phyloP scores from a whole-genome alignment of 2,329 filamentous ascomycete genomes.

The Colletotrichum orbiculare region DNA sequence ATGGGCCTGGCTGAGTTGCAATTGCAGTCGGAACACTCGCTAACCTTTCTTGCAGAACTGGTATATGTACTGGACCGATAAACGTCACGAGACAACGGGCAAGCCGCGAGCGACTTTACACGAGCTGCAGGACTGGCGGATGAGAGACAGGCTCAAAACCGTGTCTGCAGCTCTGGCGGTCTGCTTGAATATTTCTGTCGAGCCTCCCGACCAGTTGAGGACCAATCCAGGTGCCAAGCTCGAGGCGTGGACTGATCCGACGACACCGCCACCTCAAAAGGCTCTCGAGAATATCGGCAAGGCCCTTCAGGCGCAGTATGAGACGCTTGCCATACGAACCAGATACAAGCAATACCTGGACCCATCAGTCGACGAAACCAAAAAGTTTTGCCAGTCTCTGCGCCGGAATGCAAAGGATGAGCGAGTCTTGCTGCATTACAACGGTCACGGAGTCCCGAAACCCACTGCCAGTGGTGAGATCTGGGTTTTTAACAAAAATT shows the following conservation, averaged over 20 bases:
- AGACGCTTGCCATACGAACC: conserved; percentile 93
- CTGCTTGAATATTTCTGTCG: conserved; percentile 96
- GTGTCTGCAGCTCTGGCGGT: conserved; percentile 94
- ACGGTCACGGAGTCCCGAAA: conserved; percentile 96
- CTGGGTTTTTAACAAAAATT: conserved; percentile 99
- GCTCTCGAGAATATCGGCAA: conserved; percentile 95
- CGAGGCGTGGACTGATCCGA: conserved; percentile 97
- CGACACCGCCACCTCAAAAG: conserved; percentile 81
- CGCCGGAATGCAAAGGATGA: conserved; percentile 95
- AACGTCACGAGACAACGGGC: conserved; percentile 93
- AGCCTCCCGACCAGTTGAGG: conserved; percentile 96
- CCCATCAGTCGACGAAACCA: conserved; percentile 95
- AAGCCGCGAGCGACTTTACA: conserved; percentile 78
- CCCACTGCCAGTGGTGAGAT: conserved; percentile 96
- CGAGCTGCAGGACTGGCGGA: conserved; percentile 91
- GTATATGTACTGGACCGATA: conserved; percentile 99
- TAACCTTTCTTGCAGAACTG: conserved; percentile 74
- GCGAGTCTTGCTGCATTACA: conserved; percentile 97
- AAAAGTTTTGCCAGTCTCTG: conserved; percentile 92
- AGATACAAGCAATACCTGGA: conserved; percentile 97
- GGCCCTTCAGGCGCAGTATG: conserved; percentile 94
- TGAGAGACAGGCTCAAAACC: conserved; percentile 95
- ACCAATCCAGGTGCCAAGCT: conserved; percentile 93
- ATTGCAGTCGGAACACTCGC: conserved; percentile 29
- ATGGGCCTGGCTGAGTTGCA: conserved; percentile 15